Percentiles rank a stretch among this genome's conserved stretches.
These are phyloP conservation scores for Colletotrichum salicis DNA, from an alignment of 2,329 filamentous ascomycete species.

Conservation along the genomic window DNA sequence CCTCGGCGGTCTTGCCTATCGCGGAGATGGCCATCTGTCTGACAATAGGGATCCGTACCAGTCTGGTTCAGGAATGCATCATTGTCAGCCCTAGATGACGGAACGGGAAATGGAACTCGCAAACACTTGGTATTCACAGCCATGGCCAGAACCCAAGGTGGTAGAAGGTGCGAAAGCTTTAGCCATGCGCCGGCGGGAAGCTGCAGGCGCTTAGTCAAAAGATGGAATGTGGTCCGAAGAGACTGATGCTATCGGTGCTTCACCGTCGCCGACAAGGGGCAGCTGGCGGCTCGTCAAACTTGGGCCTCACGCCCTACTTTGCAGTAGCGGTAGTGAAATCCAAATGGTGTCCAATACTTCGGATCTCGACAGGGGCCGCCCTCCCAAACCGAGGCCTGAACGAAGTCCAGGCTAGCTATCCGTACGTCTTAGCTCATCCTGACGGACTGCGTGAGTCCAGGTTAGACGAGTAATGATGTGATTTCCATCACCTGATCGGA, in stretches of 20 bases:
- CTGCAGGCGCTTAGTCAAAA: neutral
- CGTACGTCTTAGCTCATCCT: neutral
- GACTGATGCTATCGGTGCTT: conserved; percentile 1
- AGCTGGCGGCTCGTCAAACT: conserved; percentile 9
- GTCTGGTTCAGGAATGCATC: neutral
- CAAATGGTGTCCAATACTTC: neutral
- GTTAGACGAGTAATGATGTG: neutral
- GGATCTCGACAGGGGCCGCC: neutral
- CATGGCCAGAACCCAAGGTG: neutral
- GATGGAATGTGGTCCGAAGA: conserved; percentile 1
- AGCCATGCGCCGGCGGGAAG: neutral
- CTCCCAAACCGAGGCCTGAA: neutral
- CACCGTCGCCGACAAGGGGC: neutral
- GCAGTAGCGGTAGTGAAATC: neutral
- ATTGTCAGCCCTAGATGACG: neutral
- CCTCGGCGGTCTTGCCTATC: neutral
- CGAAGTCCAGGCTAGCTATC: neutral
- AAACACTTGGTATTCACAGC: neutral
- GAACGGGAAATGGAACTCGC: neutral
- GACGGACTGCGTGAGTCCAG: neutral
- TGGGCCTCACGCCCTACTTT: neutral
- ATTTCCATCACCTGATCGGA: neutral
- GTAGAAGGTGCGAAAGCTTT: neutral
- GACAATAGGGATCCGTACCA: neutral
- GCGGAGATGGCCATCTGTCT: neutral